Evolutionary conservation across 2,329 filamentous ascomycete genomes (phyloP).

Genomic region (Fusarium fujikuroi): DNA sequence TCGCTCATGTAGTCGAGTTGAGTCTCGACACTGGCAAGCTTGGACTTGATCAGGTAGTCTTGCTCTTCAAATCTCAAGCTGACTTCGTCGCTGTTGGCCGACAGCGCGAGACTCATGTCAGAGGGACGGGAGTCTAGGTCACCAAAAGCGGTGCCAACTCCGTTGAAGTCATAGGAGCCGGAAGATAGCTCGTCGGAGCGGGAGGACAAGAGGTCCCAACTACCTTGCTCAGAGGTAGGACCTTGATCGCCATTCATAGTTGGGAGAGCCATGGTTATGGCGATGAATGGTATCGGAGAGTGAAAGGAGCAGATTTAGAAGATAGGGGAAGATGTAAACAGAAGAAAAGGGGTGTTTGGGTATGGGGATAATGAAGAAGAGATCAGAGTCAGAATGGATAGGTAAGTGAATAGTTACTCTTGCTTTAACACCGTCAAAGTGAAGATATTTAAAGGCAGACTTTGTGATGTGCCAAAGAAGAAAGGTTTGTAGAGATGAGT

Average conservation of each 20-base stretch:
- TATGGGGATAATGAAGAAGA: not conserved
- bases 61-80: not conserved
- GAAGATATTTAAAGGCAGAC: rapidly evolving
- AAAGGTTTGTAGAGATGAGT: not conserved
- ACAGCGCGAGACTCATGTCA: not conserved
- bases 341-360: not conserved
- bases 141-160: not conserved
- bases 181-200: not conserved
- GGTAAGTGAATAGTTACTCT: not conserved
- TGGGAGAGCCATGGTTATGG: not conserved
- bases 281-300: rapidly evolving
- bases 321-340: rapidly evolving
- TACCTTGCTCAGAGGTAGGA: not conserved
- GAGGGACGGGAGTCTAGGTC: not conserved
- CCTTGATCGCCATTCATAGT: not conserved
- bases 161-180: not conserved
- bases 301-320: not conserved
- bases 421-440: not conserved
- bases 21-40: not conserved
- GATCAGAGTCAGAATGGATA: not conserved
- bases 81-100: not conserved
- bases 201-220: not conserved
- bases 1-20: not conserved
- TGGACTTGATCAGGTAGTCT: too few species aligned
- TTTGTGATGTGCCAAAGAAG: not conserved